Conservation (phyloP, 352 stramenopile species). For the Pythium sukuiense region DNA sequence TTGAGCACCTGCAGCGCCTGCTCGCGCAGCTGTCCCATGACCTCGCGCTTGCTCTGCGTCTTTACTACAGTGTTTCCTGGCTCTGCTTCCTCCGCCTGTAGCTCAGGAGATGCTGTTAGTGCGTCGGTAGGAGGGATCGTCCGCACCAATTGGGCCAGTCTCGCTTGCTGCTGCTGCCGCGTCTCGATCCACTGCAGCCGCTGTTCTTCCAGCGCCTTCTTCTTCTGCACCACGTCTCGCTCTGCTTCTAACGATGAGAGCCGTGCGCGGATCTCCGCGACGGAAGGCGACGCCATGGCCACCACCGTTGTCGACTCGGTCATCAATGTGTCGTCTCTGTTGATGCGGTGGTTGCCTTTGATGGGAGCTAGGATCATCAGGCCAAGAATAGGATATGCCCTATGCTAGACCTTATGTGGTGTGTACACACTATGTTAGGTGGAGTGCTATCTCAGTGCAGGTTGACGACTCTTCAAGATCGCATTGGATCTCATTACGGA, state of each 20-base stretch:
- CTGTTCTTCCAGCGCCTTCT: neutral
- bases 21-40: constrained; percentile 22
- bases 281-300: constrained; percentile 7
- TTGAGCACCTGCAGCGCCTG: constrained; percentile 17
- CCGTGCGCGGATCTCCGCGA: constrained; percentile 17
- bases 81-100: neutral
- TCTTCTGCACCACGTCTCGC: constrained; percentile 1
- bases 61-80: neutral
- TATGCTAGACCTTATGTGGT: neutral
- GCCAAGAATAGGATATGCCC: constrained; percentile 1
- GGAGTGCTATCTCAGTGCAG: neutral
- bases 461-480: constrained; percentile 8
- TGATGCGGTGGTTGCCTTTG: constrained; percentile 5
- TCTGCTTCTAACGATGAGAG: constrained; percentile 17
- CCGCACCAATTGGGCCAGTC: neutral
- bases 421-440: neutral
- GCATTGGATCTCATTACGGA: neutral
- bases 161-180: constrained; percentile 6
- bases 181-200: constrained; percentile 14
- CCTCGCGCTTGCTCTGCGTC: constrained; percentile 13
- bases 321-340: neutral
- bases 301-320: neutral
- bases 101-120: neutral
- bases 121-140: neutral
- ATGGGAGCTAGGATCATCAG: neutral